Percentiles rank a stretch among this genome's conserved stretches.
Evolutionary conservation across 1,284 basidiomycete genomes (phyloP).

Genomic region (Mycena citricolor): DNA sequence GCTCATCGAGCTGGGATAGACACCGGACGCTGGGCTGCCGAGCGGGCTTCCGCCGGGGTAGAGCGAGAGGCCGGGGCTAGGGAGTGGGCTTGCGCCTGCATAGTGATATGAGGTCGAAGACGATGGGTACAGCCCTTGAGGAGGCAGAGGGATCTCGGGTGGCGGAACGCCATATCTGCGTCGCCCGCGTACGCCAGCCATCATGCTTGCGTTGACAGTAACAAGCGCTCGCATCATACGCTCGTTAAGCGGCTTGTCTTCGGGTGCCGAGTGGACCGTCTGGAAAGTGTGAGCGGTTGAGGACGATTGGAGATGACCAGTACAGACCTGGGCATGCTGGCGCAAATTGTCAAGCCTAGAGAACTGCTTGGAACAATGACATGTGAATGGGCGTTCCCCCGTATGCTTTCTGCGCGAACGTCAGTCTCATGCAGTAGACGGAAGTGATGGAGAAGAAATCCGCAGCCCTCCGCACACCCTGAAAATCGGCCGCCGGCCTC

Average conservation of each 20-base stretch:
- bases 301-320: background rate
- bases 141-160: background rate
- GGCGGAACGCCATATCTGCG: slow-evolving; percentile 2
- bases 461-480: background rate
- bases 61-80: slow-evolving; percentile 1
- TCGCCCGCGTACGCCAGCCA: slow-evolving; percentile 19
- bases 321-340: slow-evolving; percentile 66
- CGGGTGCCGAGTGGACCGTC: slow-evolving; percentile 22
- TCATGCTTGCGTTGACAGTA: slow-evolving; percentile 20
- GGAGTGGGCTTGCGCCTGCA: background rate
- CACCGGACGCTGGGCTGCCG: too few species aligned
- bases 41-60: too few species aligned
- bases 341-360: slow-evolving; percentile 87
- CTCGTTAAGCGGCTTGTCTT: slow-evolving; percentile 23
- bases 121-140: background rate
- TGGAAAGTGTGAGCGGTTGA: slow-evolving; percentile 1
- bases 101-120: slow-evolving; percentile 1
- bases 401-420: slow-evolving; percentile 71
- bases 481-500: background rate
- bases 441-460: background rate
- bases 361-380: slow-evolving; percentile 84
- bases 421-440: slow-evolving; percentile 3
- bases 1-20: background rate
- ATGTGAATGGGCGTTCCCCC: slow-evolving; percentile 82
- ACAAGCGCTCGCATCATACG: slow-evolving; percentile 23